A percentile compares a stretch with the other conserved stretches of the same genome.
These are phyloP conservation scores for Eucommia ulmoides DNA, from an alignment of 257 asterid genomes.

Conservation along the genomic window DNA sequence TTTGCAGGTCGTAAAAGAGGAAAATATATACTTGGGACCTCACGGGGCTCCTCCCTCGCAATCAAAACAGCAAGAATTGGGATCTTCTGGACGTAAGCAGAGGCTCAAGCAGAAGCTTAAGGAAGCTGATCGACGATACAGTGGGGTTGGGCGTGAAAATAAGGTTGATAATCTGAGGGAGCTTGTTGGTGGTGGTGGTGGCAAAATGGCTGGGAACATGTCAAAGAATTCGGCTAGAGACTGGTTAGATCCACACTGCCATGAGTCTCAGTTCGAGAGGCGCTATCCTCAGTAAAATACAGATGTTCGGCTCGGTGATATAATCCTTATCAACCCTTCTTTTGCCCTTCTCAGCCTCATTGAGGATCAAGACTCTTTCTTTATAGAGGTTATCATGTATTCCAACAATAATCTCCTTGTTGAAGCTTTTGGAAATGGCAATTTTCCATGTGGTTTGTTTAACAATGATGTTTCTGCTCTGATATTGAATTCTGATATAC, in stretches of 20 bases:
- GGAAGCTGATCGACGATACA: slow-evolving; percentile 55
- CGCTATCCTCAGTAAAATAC: no score
- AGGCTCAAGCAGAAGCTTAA: slow-evolving; percentile 64
- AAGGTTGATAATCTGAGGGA: slow-evolving; percentile 70
- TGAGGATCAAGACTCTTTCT: no score
- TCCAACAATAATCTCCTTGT: slow-evolving; percentile 8
- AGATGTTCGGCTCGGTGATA: no score
- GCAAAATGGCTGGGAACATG: slow-evolving; percentile 27
- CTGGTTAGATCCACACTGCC: slow-evolving; percentile 97
- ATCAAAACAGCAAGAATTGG: slow-evolving; percentile 55
- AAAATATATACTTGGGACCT: slow-evolving; percentile 77
- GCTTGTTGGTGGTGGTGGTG: slow-evolving; percentile 68
- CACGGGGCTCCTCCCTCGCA: slow-evolving; percentile 92
- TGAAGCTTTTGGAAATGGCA: background rate
- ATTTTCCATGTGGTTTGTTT: background rate
- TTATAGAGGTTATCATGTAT: slow-evolving; percentile 4
- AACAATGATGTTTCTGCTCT: background rate
- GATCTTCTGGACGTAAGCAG: slow-evolving; percentile 48
- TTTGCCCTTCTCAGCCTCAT: no score
- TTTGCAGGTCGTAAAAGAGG: slow-evolving; percentile 49
- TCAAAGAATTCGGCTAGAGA: slow-evolving; percentile 51
- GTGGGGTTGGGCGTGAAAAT: slow-evolving; percentile 65
- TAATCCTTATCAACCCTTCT: no score
- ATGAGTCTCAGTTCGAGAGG: slow-evolving; percentile 69
- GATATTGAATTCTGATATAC: background rate